Conservation (phyloP, 2,329 filamentous ascomycete species). For the Trichophyton equinum region DNA sequence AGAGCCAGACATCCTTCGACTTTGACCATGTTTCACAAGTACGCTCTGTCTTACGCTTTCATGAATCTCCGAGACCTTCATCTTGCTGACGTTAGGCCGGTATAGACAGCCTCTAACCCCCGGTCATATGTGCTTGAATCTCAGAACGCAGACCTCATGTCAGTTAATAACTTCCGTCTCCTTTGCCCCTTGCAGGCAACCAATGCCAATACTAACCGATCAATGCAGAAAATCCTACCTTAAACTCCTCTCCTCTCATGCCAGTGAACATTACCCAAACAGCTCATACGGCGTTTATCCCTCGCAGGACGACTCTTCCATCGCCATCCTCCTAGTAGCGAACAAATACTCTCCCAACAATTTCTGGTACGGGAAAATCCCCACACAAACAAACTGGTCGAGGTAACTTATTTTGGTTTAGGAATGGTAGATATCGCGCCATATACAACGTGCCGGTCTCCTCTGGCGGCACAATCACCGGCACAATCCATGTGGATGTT, state of each 20-base stretch:
- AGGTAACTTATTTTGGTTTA: slow-evolving; percentile 22
- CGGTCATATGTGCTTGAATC: slow-evolving; percentile 72
- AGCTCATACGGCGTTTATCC: slow-evolving; percentile 75
- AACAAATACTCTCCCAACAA: slow-evolving; percentile 98
- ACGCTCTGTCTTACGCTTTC: slow-evolving; percentile 10
- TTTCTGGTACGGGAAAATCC: slow-evolving; percentile 56
- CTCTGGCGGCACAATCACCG: slow-evolving; percentile 50
- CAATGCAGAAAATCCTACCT: slow-evolving; percentile 61
- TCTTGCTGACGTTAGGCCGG: neutral
- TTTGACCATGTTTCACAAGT: slow-evolving; percentile 77
- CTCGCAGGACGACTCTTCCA: slow-evolving; percentile 57
- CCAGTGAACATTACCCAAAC: slow-evolving; percentile 77
- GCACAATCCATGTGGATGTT: slow-evolving; percentile 81
- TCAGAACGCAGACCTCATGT: slow-evolving; percentile 47
- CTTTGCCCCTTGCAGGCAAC: neutral
- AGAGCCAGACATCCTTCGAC: slow-evolving; percentile 73
- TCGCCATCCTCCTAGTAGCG: slow-evolving; percentile 75
- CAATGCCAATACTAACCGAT: neutral
- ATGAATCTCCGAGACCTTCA: slow-evolving; percentile 6
- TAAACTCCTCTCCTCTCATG: slow-evolving; percentile 63
- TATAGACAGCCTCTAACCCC: slow-evolving; percentile 64
- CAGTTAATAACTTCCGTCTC: neutral
- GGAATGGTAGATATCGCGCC: slow-evolving; percentile 94
- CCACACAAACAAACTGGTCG: neutral
- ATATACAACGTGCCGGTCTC: slow-evolving; percentile 66